Evolutionary conservation across 73 alveolate genomes (phyloP), one percentile per base, ranked within the genome.

Genomic region (Paramecium sexaurelia): DNA sequence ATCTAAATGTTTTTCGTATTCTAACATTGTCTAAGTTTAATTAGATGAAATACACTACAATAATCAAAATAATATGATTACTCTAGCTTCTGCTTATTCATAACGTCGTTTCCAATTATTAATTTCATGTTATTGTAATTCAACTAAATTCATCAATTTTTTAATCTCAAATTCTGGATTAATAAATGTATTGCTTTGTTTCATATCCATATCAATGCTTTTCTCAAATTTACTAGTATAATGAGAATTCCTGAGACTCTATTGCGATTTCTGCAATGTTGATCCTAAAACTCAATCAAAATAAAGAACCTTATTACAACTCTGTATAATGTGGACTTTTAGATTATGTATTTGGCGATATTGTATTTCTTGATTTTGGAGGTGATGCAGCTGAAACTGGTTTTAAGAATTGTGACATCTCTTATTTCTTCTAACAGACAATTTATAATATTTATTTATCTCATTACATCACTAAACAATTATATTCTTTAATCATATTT

Each of bases 61-160:
- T 13, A 27, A 9, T 27, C 35, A 20, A 17, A 26, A 10, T 67
- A 68, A 13, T 47, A 47, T n/a, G 22, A 51, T 51, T 73, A 73
- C 87, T 78, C 90, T 40, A 20, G 90, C 55, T 24, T 78, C 90
- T 41, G 73, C 90, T 43, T 78, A 22, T 78, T 78, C 90, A 78
- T 78, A 78, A 2, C 90, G 41, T 40, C 90, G 45, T 43, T 45
- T 78, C 90, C 90, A 78, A 43, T 78, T 78, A 17, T 45, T 78
- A 2, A 78, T 78, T 43, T 78, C 90, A 45, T 78, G 90, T 17
- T 78, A 45, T 43, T 78, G 45, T 9, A 78, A 45, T 43, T 78
- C 90, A 0, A 78, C 90, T 43, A 78, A 78, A 78, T 78, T 78
- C 90, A 78, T 78, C 10, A 78, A 43, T 40, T 78, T 78, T 13